Evolutionary conservation across 176 grass and related monocot genomes (phyloP).

Genomic region (Aegilops tauschii): DNA sequence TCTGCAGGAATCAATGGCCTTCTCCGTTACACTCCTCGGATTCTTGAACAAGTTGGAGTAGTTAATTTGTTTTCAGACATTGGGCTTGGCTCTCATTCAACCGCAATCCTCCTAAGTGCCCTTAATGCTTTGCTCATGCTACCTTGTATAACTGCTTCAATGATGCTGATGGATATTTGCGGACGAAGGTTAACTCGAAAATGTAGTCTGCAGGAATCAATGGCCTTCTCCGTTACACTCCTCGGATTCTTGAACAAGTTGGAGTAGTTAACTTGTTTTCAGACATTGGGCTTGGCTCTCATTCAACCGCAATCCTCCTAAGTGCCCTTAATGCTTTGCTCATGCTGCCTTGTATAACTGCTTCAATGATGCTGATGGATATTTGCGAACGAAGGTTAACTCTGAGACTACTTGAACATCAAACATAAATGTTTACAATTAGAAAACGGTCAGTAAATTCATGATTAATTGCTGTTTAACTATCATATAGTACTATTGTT

Average conservation of each 20-base stretch:
- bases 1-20: conserved; percentile 83
- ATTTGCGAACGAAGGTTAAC: conserved; percentile 74
- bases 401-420: background rate
- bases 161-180: too few species aligned
- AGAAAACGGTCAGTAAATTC: background rate
- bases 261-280: conserved; percentile 62
- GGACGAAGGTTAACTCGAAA: background rate
- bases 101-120: conserved; percentile 67
- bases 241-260: conserved; percentile 75
- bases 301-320: conserved; percentile 79
- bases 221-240: conserved; percentile 73
- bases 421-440: background rate
- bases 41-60: conserved; percentile 75
- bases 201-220: conserved; percentile 86
- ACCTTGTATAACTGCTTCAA: too few species aligned
- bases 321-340: conserved; percentile 70
- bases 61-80: conserved; percentile 59
- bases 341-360: conserved; percentile 78
- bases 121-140: conserved; percentile 52
- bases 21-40: conserved; percentile 78
- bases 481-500: background rate
- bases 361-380: conserved; percentile 90
- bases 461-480: background rate
- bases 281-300: conserved; percentile 58
- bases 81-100: conserved; percentile 64